Base-by-base conservation (phyloP, 164 flowering plant species). In the Magnolia changhungtana region DNA sequence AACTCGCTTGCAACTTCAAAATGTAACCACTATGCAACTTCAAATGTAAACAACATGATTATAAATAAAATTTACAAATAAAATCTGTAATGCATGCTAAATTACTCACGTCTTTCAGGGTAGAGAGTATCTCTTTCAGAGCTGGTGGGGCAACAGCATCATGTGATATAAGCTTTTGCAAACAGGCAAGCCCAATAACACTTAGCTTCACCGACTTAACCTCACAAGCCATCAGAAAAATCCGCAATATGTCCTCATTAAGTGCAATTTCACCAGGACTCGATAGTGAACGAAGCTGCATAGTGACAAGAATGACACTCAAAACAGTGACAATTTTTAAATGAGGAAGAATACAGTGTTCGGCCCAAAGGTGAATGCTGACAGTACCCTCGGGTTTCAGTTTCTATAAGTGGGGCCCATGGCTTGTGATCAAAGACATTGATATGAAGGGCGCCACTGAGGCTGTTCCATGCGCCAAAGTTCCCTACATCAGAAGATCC, bases 81-180 rank as follows among this genome's bases (percentile, higher is more conserved):
- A 55, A 55, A 55, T 11, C 18, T 55, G 18, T 55, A 11, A 55
- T 55, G 18, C 16, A 55, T 55, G 61, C 18, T 55, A 37, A 72
- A 50, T 52, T 45, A 82, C 98, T 88, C 83, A 94, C 99, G 73
- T 90, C 91, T 86, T 92, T 96, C 49, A 96, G 84, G 7, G 96
- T 92, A 7, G 86, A 81, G 31, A 96, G 91, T 66, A 96, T 94
- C 80, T 91, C 98, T 78, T 87, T 89, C 72, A 96, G 71, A 78
- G 95, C 93, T 63, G 97, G 85, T 1, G 89, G 92, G 67, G 87
- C 86, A 78, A 94, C 95, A 10, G 96, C 98, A 80, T 92, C 96
- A 78, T 96, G 99, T 63, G 98, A 90, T 80, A 96, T 91, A 58
- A 96, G 95, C 88, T 94, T 94, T 78, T 96, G 99, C 76, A 96